Conservation (phyloP, 2,329 filamentous ascomycete genomes). For the Nectriaceae sp. region DNA sequence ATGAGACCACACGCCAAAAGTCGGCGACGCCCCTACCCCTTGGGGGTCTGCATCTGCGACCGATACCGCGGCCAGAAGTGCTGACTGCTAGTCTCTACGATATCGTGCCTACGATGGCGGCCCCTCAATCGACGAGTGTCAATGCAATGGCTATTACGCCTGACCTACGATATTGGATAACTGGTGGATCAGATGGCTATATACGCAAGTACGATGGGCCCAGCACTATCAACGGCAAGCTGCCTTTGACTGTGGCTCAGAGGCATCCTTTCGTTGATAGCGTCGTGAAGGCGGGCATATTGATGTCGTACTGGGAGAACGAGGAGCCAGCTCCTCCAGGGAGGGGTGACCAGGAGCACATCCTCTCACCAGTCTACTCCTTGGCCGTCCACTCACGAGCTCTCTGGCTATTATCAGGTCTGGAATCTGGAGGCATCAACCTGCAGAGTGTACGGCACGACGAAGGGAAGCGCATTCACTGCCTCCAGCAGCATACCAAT, state of each 20-base stretch:
- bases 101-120: constrained; percentile 95
- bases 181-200: constrained; percentile 90
- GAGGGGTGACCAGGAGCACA: constrained; percentile 56
- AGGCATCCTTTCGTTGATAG: constrained; percentile 96
- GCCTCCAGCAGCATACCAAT: constrained; percentile 81
- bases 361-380: constrained; percentile 90
- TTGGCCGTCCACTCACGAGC: constrained; percentile 88
- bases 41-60: constrained; percentile 35
- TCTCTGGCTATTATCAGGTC: constrained; percentile 86
- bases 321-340: constrained; percentile 66
- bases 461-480: constrained; percentile 86
- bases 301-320: constrained; percentile 99
- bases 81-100: constrained; percentile 82
- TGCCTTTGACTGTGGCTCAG: constrained; percentile 91
- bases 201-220: constrained; percentile 96
- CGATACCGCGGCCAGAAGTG: constrained; percentile 73
- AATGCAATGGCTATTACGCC: constrained; percentile 91
- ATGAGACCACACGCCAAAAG: constrained; percentile 29
- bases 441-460: constrained; percentile 91
- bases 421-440: constrained; percentile 91
- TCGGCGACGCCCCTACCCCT: constrained; percentile 29
- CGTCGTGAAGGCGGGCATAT: constrained; percentile 89
- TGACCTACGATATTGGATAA: constrained; percentile 94
- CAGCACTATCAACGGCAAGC: constrained; percentile 92
- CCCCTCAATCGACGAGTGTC: constrained; percentile 92